Evolutionary conservation across 1,284 basidiomycete species (phyloP).

Genomic region (Anthracocystis setariae): DNA sequence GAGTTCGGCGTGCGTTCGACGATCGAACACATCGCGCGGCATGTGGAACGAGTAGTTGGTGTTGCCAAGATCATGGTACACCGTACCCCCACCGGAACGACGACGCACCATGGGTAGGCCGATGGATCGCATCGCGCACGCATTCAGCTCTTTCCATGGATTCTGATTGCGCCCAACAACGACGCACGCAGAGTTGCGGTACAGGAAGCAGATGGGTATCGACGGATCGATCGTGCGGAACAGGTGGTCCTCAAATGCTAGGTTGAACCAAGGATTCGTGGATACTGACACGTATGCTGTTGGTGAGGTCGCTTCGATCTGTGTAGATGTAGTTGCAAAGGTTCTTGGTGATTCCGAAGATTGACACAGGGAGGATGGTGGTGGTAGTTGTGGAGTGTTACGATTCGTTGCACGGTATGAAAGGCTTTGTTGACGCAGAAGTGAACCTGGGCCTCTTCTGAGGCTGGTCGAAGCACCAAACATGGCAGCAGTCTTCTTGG

Average conservation of each 20-base stretch:
- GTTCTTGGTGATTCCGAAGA: neutral
- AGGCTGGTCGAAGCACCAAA: neutral
- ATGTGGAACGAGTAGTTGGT: conserved; percentile 96
- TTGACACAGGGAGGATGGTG: neutral
- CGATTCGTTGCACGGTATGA: neutral
- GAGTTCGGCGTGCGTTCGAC: conserved; percentile 80
- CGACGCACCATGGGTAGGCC: conserved; percentile 83
- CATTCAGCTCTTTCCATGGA: conserved; percentile 95
- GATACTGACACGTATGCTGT: conserved; percentile 82
- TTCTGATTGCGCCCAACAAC: conserved; percentile 97
- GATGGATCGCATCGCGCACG: conserved; percentile 71
- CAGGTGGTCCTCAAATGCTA: conserved; percentile 81
- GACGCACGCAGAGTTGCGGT: conserved; percentile 88
- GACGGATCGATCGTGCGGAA: conserved; percentile 30
- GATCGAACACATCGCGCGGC: conserved; percentile 81
- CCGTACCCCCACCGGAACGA: conserved; percentile 94
- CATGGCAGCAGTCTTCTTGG: neutral
- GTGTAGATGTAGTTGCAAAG: neutral
- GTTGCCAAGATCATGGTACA: conserved; percentile 96
- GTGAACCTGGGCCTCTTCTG: neutral
- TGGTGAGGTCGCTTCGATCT: neutral
- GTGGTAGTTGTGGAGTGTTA: neutral
- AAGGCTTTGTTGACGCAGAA: neutral
- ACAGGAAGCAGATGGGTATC: conserved; percentile 78
- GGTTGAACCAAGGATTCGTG: conserved; percentile 88